These are phyloP conservation scores for Casaregolazyma lundiana DNA, from an alignment of 1,139 yeast genomes.

Conservation along the genomic window DNA sequence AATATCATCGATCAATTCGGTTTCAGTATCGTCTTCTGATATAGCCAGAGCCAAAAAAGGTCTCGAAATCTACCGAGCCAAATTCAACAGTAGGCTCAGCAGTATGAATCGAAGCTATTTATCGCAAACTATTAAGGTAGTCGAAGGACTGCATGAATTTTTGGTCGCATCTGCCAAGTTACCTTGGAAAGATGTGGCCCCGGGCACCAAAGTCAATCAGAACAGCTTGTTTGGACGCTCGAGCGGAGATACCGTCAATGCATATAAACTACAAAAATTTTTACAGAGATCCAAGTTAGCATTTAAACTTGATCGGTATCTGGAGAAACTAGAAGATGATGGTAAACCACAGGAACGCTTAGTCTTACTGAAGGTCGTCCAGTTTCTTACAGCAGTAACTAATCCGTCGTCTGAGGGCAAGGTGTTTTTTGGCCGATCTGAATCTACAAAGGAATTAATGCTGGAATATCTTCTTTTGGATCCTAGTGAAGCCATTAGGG, in stretches of 20 bases:
- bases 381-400: slow-evolving; percentile 60
- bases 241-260: slow-evolving; percentile 68
- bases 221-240: slow-evolving; percentile 52
- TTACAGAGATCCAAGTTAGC: slow-evolving; percentile 70
- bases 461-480: slow-evolving; percentile 74
- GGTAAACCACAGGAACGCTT: slow-evolving; percentile 42
- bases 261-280: slow-evolving; percentile 63
- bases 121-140: slow-evolving; percentile 56
- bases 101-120: slow-evolving; percentile 72
- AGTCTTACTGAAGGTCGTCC: slow-evolving; percentile 58
- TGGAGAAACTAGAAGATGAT: slow-evolving; percentile 35
- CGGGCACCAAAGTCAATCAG: slow-evolving; percentile 53
- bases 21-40: slow-evolving; percentile 50
- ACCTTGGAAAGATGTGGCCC: slow-evolving; percentile 32
- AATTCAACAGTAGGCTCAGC: slow-evolving; percentile 59
- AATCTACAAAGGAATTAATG: slow-evolving; percentile 31
- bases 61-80: slow-evolving; percentile 51
- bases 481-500: slow-evolving; percentile 68
- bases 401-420: slow-evolving; percentile 81
- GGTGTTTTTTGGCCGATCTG: slow-evolving; percentile 56
- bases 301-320: slow-evolving; percentile 73
- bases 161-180: slow-evolving; percentile 31
- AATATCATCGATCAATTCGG: slow-evolving; percentile 64
- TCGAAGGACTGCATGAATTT: slow-evolving; percentile 49
- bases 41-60: slow-evolving; percentile 43